Percentiles rank a stretch among this genome's conserved stretches.
These are phyloP conservation scores for Globisporangium yorkense DNA, from an alignment of 352 stramenopile genomes.

Conservation along the genomic window DNA sequence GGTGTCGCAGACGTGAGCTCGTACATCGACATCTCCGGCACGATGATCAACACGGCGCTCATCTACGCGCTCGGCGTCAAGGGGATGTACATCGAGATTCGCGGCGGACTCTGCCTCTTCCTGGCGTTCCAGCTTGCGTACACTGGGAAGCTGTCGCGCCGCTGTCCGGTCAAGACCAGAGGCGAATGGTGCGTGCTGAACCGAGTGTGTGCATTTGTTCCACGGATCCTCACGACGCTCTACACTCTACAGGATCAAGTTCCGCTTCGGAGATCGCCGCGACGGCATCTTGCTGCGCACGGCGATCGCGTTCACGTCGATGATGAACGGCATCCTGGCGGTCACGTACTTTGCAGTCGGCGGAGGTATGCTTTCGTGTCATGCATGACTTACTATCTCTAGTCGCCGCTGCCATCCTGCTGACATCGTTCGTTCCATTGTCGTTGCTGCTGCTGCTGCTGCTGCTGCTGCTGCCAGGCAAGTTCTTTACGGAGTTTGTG, in stretches of 20 bases:
- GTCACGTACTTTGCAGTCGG: constrained; percentile 79
- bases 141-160: constrained; percentile 67
- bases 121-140: constrained; percentile 77
- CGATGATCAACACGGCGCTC: constrained; percentile 82
- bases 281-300: constrained; percentile 56
- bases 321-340: constrained; percentile 51
- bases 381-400: too few species aligned
- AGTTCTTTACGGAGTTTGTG: constrained; percentile 79
- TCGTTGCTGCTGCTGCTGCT: neutral
- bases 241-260: constrained; percentile 56
- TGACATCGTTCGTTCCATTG: neutral
- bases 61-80: constrained; percentile 77
- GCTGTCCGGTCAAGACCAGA: constrained; percentile 71
- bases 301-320: constrained; percentile 62
- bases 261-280: constrained; percentile 53
- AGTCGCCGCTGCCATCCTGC: too few species aligned
- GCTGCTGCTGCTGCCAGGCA: constrained; percentile 15
- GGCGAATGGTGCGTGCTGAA: constrained; percentile 42
- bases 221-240: too few species aligned
- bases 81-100: constrained; percentile 83
- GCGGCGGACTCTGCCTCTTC: constrained; percentile 69
- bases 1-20: constrained; percentile 74
- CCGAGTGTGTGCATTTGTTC: too few species aligned
- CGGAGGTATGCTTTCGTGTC: constrained; percentile 10
- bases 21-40: constrained; percentile 83